These are phyloP conservation scores for Syzygium aqueum DNA, from an alignment of 345 rosid genomes.

Conservation along the genomic window DNA sequence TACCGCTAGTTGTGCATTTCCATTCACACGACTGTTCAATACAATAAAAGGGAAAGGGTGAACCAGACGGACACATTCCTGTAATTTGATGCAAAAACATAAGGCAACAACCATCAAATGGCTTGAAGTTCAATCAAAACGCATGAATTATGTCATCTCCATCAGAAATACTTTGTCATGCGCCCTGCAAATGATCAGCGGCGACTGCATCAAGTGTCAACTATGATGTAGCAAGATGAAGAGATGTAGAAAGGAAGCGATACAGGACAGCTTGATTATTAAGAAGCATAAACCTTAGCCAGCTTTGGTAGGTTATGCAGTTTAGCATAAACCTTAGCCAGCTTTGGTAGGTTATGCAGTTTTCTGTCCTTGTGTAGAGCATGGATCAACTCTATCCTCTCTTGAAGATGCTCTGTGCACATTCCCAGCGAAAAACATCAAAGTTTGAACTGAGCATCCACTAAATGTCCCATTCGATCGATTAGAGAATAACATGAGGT, in stretches of 20 bases:
- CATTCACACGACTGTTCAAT: constrained; percentile 1
- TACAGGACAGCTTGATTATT: too few relatives aligned
- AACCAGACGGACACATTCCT: not conserved
- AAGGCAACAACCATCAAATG: not conserved
- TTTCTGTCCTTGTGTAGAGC: too few relatives aligned
- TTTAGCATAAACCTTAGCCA: too few relatives aligned
- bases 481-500: too few relatives aligned
- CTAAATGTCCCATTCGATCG: too few relatives aligned
- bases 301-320: too few relatives aligned
- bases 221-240: not conserved
- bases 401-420: too few relatives aligned
- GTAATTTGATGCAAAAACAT: not conserved
- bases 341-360: too few relatives aligned
- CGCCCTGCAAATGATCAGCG: constrained; percentile 72
- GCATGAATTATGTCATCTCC: not conserved
- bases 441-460: too few relatives aligned
- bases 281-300: too few relatives aligned
- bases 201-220: constrained; percentile 33
- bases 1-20: constrained; percentile 1
- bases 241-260: not conserved
- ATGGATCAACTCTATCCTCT: too few relatives aligned
- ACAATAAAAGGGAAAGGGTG: not conserved
- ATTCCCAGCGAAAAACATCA: too few relatives aligned
- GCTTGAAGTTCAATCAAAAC: not conserved
- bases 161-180: constrained; percentile 67